These are phyloP conservation scores for Boletus reticulatus DNA, from an alignment of 768 basidiomycete species.

Conservation along the genomic window DNA sequence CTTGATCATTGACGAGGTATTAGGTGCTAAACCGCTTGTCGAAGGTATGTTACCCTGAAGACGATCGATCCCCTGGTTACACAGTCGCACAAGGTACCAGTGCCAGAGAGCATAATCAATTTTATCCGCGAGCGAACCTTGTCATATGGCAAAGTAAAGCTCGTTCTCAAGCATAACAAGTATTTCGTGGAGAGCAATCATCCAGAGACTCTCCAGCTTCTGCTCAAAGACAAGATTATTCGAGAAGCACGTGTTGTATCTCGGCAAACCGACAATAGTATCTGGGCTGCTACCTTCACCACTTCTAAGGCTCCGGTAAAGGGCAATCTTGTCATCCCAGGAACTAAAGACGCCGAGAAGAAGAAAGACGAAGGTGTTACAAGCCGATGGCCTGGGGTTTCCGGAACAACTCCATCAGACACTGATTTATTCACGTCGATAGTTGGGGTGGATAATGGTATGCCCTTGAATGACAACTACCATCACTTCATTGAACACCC, in stretches of 20 bases:
- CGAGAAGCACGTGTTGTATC: constrained; percentile 79
- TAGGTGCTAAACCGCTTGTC: constrained; percentile 81
- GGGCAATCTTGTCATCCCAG: constrained; percentile 83
- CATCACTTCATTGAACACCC: neutral
- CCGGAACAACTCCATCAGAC: constrained; percentile 43
- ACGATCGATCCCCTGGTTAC: neutral
- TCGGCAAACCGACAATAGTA: constrained; percentile 67
- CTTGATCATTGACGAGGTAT: constrained; percentile 33
- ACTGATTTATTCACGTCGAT: constrained; percentile 90
- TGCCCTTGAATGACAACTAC: constrained; percentile 20
- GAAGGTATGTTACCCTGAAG: constrained; percentile 42
- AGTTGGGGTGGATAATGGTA: constrained; percentile 90
- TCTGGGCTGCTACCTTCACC: constrained; percentile 73
- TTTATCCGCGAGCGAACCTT: constrained; percentile 93
- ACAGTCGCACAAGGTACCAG: constrained; percentile 65
- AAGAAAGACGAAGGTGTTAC: constrained; percentile 59
- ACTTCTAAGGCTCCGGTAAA: constrained; percentile 80
- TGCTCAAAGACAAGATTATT: constrained; percentile 85
- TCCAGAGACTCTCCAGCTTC: constrained; percentile 84
- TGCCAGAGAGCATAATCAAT: constrained; percentile 79
- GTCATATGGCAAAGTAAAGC: constrained; percentile 97
- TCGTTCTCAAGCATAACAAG: constrained; percentile 96
- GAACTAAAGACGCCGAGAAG: constrained; percentile 72
- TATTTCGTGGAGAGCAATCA: constrained; percentile 97
- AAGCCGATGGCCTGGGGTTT: constrained; percentile 27